Evolutionary conservation across 176 grass and related monocot genomes (phyloP), one percentile per base, ranked within the genome.

Genomic region (Aechmea fasciata): DNA sequence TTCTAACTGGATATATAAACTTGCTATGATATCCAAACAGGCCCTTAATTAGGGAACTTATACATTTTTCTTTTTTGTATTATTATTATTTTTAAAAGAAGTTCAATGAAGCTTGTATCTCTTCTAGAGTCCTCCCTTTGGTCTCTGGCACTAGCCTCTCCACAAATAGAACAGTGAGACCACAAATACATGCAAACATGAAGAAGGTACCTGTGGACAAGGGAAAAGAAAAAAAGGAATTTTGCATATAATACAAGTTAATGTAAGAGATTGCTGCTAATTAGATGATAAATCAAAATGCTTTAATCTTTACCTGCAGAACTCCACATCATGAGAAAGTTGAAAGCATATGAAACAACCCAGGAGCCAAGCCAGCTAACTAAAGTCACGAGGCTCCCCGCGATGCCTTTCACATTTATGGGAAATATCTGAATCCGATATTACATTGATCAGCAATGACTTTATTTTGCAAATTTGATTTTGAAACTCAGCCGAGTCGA

Each of bases 381-480:
- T 17, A 96, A 76, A 33, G 91, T 91, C 73, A 96, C 87, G 50
- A 96, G 87, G 71, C 91, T 91, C 72, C 91, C 91, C 65, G 87
- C 85, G 11, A 75, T 67, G 66, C 91, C 87, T 85, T 96, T 96
- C 77, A 88, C 79, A 64, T 88, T 90, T 55, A 96, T 79, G 12
- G 91, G 87, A 49, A 96, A 96, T 55, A 91, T 96, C 91, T 96
- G 81, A 66, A 76, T 28, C 72, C 48, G 63, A 55, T 69, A 61
- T 61, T 61, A 18, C 20, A 61, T 15, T 2, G 15, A 10, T 61
- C 55, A 61, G 9, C 55, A 11, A 18, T 10, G 10, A 9, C 6
- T 2, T 7, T 15, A 18, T 18, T 9, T 22, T 19, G 20, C 17
- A 61, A 18, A 9, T 61, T 61, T 61, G 55, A 18, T 9, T 61